phyloP scores from a whole-genome alignment of 306 rosid genomes.

The Castanea crenata region DNA sequence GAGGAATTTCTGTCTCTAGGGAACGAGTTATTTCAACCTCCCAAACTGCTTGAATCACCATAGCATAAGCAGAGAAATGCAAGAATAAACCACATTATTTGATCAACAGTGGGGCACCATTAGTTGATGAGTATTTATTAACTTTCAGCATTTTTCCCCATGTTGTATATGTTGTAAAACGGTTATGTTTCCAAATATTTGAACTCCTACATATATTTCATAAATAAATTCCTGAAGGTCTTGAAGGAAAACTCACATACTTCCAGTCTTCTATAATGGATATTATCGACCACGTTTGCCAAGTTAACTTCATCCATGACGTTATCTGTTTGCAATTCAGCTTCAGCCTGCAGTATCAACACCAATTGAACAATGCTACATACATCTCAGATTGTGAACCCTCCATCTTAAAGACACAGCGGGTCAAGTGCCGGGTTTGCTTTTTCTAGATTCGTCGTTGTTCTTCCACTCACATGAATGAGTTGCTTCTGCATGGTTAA shows the following conservation, averaged over 20 bases:
- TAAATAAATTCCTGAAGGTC: neutral
- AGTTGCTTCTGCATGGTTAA: neutral
- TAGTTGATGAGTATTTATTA: neutral
- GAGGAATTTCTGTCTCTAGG: slow-evolving; percentile 46
- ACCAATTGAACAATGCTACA: neutral
- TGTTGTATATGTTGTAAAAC: neutral
- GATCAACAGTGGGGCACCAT: no score
- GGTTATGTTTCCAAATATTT: neutral
- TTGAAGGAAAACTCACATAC: neutral
- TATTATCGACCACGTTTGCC: neutral
- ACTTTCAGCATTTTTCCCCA: no score
- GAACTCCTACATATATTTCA: neutral
- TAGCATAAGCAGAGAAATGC: neutral
- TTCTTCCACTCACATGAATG: neutral
- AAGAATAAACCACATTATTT: neutral
- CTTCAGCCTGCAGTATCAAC: neutral
- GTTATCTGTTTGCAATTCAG: neutral
- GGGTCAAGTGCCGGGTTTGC: neutral
- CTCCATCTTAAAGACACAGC: neutral
- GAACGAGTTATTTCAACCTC: slow-evolving; percentile 36
- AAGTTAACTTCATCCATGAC: no score
- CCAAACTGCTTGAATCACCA: slow-evolving; percentile 20
- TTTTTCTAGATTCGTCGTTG: no score
- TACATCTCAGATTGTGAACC: neutral
- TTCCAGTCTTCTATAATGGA: neutral